phyloP scores from a whole-genome alignment of 768 basidiomycete species.

The Astraeus odoratus region DNA sequence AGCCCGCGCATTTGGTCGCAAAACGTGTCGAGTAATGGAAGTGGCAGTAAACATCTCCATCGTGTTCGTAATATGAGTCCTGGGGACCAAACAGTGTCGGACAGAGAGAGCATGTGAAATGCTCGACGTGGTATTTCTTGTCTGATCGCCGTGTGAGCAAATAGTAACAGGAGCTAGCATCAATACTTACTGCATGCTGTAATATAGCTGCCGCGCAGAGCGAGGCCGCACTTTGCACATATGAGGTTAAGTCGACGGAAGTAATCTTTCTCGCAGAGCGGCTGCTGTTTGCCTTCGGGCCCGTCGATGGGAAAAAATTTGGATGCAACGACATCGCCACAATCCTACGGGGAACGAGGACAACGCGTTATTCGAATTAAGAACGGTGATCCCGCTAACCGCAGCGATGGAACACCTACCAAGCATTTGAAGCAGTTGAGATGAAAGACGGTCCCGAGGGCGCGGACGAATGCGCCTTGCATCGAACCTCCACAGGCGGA shows the following conservation, averaged over 20 bases:
- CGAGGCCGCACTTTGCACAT: conserved; percentile 92
- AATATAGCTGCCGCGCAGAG: conserved; percentile 95
- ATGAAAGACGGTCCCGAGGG: conserved; percentile 89
- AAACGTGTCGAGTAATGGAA: conserved; percentile 99
- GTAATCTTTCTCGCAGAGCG: conserved; percentile 98
- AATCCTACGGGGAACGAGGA: conserved; percentile 56
- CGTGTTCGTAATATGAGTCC: conserved; percentile 99
- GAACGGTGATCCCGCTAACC: not conserved
- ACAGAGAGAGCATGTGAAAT: conserved; percentile 97
- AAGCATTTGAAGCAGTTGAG: conserved; percentile 98
- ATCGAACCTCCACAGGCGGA: conserved; percentile 74
- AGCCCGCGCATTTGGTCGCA: conserved; percentile 97
- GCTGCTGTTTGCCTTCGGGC: conserved; percentile 78
- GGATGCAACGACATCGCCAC: conserved; percentile 90
- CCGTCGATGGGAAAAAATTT: conserved; percentile 99
- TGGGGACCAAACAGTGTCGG: conserved; percentile 94
- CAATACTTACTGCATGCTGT: conserved; percentile 87
- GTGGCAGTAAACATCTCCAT: conserved; percentile 96
- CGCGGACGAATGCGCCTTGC: conserved; percentile 95
- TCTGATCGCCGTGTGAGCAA: conserved; percentile 40
- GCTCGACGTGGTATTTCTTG: conserved; percentile 99
- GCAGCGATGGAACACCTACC: conserved; percentile 42
- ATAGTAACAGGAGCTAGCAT: not conserved
- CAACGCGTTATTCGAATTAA: not conserved
- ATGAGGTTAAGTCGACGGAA: conserved; percentile 94